Base-by-base conservation (phyloP, 768 basidiomycete species). In the Mycena alexandri region DNA sequence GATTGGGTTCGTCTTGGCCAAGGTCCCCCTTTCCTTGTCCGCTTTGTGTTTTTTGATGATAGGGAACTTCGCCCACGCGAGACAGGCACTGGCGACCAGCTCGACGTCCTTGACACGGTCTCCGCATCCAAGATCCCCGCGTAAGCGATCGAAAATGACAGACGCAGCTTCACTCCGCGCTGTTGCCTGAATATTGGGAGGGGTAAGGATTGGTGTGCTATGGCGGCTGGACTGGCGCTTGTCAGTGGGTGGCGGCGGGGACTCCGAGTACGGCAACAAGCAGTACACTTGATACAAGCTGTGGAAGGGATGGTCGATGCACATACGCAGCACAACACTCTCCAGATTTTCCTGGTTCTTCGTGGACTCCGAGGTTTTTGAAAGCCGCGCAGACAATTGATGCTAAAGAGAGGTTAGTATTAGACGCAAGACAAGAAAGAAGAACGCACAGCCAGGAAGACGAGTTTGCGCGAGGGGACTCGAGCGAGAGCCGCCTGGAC, bases 231-330 rank as follows among this genome's bases (percentile, higher is more conserved):
- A 88, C 53, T 83, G 79, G 61, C 90, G 82, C 66, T 85, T 80
- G 24, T 65, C 43, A 5, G 5, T 33, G n/a, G 7, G 66, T 43
- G 48, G 66, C 42, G 29, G 66, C 64, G 12, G 70, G 22, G 59
- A 70, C 63, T 70, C 71, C 38, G 56, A 34, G 43, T 33, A 79
- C 12, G 83, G 82, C 61, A 80, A 84, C 67, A 97, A 79, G 61
- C 93, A 93, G 76, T 90, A 93, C 3, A 99, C 87, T 71, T 96
- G 95, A 78, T 96, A 97, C 9, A 98, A 80, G 71, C 88, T 92
- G 75, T 99, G 98, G 79, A 94, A 99, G 0, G 97, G 96, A 75
- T 99, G 98, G 58, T 98, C 94, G 63, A 78, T 78, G 73, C 93
- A 93, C 86, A 99, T 93, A 24, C 89, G 85, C 6, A 92, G 62